phyloP scores from a whole-genome alignment of 2,329 filamentous ascomycete genomes.

The Botrytis tulipae region DNA sequence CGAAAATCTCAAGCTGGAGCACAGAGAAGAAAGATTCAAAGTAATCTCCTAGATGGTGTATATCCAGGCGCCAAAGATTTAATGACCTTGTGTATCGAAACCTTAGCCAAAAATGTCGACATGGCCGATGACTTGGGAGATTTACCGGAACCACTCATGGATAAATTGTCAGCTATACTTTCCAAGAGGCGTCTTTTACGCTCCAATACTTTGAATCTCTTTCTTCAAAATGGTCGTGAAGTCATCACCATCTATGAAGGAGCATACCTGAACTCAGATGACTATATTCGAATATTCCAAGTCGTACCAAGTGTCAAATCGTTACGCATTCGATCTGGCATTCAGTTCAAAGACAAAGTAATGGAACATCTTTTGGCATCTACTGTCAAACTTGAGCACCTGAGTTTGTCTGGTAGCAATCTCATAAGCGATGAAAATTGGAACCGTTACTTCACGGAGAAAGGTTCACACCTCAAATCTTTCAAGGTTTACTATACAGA shows the following conservation, averaged over 20 bases:
- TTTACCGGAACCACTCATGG: constrained; percentile 53
- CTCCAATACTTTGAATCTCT: constrained; percentile 54
- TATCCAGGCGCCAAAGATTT: constrained; percentile 66
- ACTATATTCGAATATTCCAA: constrained; percentile 79
- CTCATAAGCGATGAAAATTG: constrained; percentile 75
- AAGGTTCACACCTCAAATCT: constrained; percentile 62
- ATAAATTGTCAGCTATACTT: constrained; percentile 59
- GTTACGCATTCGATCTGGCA: constrained; percentile 78
- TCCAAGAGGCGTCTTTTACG: constrained; percentile 59
- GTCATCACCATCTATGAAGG: constrained; percentile 57
- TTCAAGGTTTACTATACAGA: constrained; percentile 84
- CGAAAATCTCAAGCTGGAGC: constrained; percentile 52
- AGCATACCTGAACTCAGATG: constrained; percentile 66
- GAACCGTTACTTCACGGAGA: constrained; percentile 64
- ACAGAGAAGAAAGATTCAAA: constrained; percentile 74
- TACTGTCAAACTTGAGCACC: constrained; percentile 63
- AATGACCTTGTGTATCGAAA: constrained; percentile 62
- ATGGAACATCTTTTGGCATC: constrained; percentile 78
- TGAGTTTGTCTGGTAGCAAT: constrained; percentile 83
- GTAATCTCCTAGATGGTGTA: constrained; percentile 77
- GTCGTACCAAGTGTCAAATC: constrained; percentile 65
- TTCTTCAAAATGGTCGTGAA: constrained; percentile 52
- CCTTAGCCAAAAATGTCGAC: constrained; percentile 60
- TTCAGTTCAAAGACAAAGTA: constrained; percentile 84
- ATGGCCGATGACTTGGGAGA: constrained; percentile 62